Conservation (phyloP, 352 stramenopile species). For the Thraustochytrium sp. region DNA sequence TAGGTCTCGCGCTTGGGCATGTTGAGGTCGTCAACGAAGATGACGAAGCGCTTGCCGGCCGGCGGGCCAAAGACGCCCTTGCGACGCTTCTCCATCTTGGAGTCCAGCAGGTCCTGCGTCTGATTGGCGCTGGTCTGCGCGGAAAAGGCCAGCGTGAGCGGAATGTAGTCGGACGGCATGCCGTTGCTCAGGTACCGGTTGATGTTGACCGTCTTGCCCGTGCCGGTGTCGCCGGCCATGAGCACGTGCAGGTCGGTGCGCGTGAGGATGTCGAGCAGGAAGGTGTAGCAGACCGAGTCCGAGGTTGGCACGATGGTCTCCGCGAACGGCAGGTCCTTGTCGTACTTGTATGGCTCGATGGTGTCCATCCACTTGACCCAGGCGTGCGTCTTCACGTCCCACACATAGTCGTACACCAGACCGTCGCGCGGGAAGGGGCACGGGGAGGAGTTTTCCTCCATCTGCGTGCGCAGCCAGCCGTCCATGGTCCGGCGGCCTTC, state of each 20-base stretch:
- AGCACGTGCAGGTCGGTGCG: slow-evolving; percentile 74
- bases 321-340: slow-evolving; percentile 68
- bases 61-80: slow-evolving; percentile 86
- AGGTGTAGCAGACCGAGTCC: slow-evolving; percentile 83
- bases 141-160: slow-evolving; percentile 81
- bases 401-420: slow-evolving; percentile 48
- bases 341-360: slow-evolving; percentile 73
- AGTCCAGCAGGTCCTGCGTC: slow-evolving; percentile 84
- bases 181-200: slow-evolving; percentile 78
- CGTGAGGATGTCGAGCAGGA: slow-evolving; percentile 79
- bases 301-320: slow-evolving; percentile 86
- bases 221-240: slow-evolving; percentile 83
- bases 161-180: slow-evolving; percentile 77
- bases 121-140: slow-evolving; percentile 87
- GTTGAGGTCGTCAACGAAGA: slow-evolving; percentile 92
- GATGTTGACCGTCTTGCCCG: slow-evolving; percentile 88
- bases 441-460: slow-evolving; percentile 48
- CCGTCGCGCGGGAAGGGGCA: slow-evolving; percentile 42
- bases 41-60: slow-evolving; percentile 81
- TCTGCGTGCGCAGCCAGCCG: slow-evolving; percentile 70
- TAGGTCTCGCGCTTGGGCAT: slow-evolving; percentile 91
- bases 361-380: slow-evolving; percentile 86
- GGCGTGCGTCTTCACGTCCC: slow-evolving; percentile 63
- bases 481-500: slow-evolving; percentile 72
- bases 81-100: slow-evolving; percentile 88